Conservation (phyloP, 148 eudicot species). For the Silene latifolia region DNA sequence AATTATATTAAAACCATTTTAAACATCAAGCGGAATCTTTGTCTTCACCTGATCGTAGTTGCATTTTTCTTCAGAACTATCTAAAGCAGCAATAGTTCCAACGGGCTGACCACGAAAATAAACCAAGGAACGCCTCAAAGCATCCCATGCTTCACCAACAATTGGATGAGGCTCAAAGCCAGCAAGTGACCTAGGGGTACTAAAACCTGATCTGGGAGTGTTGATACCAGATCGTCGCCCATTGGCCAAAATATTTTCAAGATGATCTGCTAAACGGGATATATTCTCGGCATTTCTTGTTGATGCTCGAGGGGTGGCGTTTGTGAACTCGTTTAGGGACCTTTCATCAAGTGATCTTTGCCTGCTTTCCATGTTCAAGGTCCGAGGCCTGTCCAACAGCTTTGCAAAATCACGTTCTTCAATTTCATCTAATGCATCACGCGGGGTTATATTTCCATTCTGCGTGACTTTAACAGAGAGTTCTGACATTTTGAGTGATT, state of each 20-base stretch:
- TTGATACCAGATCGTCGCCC: slow-evolving; percentile 57
- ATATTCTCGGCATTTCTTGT: slow-evolving; percentile 40
- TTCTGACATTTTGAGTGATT: slow-evolving; percentile 31
- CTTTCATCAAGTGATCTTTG: slow-evolving; percentile 80
- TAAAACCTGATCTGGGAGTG: slow-evolving; percentile 37
- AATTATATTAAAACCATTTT: neutral
- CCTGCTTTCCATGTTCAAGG: slow-evolving; percentile 56
- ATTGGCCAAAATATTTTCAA: slow-evolving; percentile 43
- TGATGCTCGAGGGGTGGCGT: slow-evolving; percentile 44
- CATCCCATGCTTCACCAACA: slow-evolving; percentile 87
- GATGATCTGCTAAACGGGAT: slow-evolving; percentile 39
- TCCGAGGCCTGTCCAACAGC: slow-evolving; percentile 49
- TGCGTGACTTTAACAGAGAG: slow-evolving; percentile 40
- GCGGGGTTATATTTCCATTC: slow-evolving; percentile 41
- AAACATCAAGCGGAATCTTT: too few species aligned
- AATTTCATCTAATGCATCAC: slow-evolving; percentile 35
- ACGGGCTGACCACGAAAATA: slow-evolving; percentile 85
- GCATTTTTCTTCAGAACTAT: slow-evolving; percentile 67
- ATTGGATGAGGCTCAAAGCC: slow-evolving; percentile 70
- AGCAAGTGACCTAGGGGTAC: slow-evolving; percentile 54
- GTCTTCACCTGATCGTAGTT: slow-evolving; percentile 88
- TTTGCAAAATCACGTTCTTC: slow-evolving; percentile 64
- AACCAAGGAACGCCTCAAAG: slow-evolving; percentile 69
- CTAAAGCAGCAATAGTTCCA: slow-evolving; percentile 93
- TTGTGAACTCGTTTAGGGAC: slow-evolving; percentile 50